Percentiles rank a stretch among this genome's conserved stretches.
Conservation (phyloP, 495 filamentous ascomycete species). For the Pseudotulostoma volvatum region DNA sequence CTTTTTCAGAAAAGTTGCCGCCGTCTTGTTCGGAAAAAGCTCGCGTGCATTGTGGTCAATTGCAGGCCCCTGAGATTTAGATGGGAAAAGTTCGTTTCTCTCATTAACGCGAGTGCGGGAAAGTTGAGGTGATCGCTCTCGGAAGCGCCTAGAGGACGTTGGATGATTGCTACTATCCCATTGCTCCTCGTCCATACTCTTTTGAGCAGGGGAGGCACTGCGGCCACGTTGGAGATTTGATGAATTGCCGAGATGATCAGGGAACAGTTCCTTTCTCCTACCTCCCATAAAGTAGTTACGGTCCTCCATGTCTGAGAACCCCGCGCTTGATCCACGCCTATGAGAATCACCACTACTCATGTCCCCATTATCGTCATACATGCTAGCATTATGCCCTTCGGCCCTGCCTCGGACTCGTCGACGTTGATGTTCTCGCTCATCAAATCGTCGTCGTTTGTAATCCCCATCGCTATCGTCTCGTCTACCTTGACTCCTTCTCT, state of each 20-base stretch:
- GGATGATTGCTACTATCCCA: constrained; percentile 25
- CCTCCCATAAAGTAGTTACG: constrained; percentile 15
- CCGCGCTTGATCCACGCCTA: constrained; percentile 8
- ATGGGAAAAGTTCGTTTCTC: constrained; percentile 32
- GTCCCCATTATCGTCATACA: constrained; percentile 56
- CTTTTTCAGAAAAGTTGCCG: constrained; percentile 34
- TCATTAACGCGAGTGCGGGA: constrained; percentile 15
- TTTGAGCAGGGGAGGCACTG: constrained; percentile 56
- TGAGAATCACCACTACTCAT: background rate
- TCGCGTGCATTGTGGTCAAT: constrained; percentile 19
- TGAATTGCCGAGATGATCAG: constrained; percentile 15
- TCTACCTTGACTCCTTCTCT: constrained; percentile 36
- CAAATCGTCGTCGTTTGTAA: constrained; percentile 39
- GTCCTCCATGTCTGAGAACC: constrained; percentile 19
- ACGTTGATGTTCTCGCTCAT: constrained; percentile 38
- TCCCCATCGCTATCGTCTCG: constrained; percentile 43
- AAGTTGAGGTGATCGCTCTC: constrained; percentile 24
- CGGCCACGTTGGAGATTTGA: constrained; percentile 39
- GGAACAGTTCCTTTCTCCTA: constrained; percentile 37
- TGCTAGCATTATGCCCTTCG: constrained; percentile 46
- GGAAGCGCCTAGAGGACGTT: constrained; percentile 23
- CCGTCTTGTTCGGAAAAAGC: constrained; percentile 33
- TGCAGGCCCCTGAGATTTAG: constrained; percentile 5
- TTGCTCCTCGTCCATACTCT: constrained; percentile 39
- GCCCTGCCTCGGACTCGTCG: constrained; percentile 34